Base-by-base conservation (phyloP, 176 grass and related monocot genomes). In the Triticum dicoccoides region DNA sequence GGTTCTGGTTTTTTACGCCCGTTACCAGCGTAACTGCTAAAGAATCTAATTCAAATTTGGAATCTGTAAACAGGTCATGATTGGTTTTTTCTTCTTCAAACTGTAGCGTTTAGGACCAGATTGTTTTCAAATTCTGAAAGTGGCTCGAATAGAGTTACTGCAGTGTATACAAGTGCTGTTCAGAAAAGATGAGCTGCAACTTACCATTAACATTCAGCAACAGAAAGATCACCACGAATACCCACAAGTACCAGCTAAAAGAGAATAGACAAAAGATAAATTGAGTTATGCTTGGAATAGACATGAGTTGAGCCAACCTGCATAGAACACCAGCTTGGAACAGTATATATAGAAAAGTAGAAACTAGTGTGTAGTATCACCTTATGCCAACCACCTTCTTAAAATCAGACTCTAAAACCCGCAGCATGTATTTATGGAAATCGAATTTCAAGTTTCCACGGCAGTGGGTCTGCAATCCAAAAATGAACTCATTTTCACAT, bases 361-460 rank as follows among this genome's bases (percentile, higher is more conserved):
- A 29, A 65, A 54, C 37, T 80, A 47, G 29, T 5, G 4, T 41
- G 11, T 15, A 58, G 58, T 47, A 30, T 83, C 92, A 99, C 97
- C 97, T 99, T 92, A 99, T 99, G 52, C 94, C 97, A 23, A 98
- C 97, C 37, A 96, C 97, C 89, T 93, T 98, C 83, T 94, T 96
- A 80, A 94, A 96, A 91, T 98, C 97, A 88, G 92, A 89, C 91
- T 98, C 97, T 44, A 98, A 88, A 76, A 90, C 90, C 71, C 90
- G 88, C n/a, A 96, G 15, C 97, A 96, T 96, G 82, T 98, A 98
- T 62, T 84, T 98, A 82, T 98, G 88, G 65, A 98, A 98, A 91
- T 98, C 82, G 72, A 96, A 96, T 84, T 98, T 98, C 51, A 74
- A 92, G 66, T 93, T 92, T 35, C 69, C 76, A 56, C 52, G 80